Evolutionary conservation across 768 basidiomycete species (phyloP).

Genomic region (Russula emetica): DNA sequence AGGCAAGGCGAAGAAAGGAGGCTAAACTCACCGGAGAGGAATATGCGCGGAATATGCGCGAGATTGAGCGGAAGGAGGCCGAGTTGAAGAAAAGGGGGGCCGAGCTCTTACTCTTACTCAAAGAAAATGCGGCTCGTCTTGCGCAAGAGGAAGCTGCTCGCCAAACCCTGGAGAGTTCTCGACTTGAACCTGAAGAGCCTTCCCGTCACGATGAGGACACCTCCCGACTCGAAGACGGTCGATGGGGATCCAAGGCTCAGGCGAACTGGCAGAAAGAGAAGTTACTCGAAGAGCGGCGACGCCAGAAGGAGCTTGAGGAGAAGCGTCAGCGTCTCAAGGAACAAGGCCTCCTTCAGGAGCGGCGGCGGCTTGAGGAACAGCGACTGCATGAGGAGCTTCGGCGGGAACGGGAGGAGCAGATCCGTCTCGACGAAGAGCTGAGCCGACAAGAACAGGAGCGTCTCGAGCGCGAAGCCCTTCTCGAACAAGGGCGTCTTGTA

Average conservation of each 20-base stretch:
- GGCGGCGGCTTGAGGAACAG: slow-evolving; percentile 30
- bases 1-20: slow-evolving; percentile 32
- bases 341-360: slow-evolving; percentile 35
- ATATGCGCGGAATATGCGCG: slow-evolving; percentile 19
- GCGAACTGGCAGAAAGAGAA: slow-evolving; percentile 27
- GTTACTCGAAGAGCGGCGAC: slow-evolving; percentile 23
- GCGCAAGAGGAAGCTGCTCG: slow-evolving; percentile 7
- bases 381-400: slow-evolving; percentile 9
- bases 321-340: slow-evolving; percentile 15
- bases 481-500: slow-evolving; percentile 12
- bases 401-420: slow-evolving; percentile 24
- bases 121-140: slow-evolving; percentile 14
- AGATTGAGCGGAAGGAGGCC: slow-evolving; percentile 23
- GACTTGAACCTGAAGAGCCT: neutral
- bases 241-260: slow-evolving; percentile 20
- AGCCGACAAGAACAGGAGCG: slow-evolving; percentile 24
- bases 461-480: slow-evolving; percentile 10
- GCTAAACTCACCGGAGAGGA: slow-evolving; percentile 35
- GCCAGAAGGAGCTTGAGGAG: slow-evolving; percentile 17
- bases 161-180: neutral
- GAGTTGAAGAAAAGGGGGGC: slow-evolving; percentile 23
- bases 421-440: slow-evolving; percentile 22
- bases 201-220: slow-evolving; percentile 1
- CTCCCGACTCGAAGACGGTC: slow-evolving; percentile 8
- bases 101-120: slow-evolving; percentile 17